phyloP scores from a whole-genome alignment of 2,329 filamentous ascomycete genomes.

The Stagonosporopsis vannaccii region DNA sequence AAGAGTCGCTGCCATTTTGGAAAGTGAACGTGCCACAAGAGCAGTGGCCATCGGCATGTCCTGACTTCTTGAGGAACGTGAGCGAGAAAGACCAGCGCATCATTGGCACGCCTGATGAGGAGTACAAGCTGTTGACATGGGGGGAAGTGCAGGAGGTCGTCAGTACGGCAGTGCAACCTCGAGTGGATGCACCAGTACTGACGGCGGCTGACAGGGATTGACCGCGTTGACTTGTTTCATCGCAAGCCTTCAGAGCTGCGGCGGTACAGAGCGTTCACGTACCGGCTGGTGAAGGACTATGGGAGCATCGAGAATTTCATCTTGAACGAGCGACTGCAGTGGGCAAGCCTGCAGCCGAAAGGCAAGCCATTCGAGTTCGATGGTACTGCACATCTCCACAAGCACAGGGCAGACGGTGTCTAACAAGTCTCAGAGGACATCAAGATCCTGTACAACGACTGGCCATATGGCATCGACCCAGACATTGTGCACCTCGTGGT shows the following conservation, averaged over 20 bases:
- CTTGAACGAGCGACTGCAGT: conserved; percentile 71
- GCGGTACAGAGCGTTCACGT: conserved; percentile 76
- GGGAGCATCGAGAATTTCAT: conserved; percentile 83
- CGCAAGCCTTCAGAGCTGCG: conserved; percentile 78
- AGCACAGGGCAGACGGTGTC: background rate
- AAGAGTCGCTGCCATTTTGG: conserved; percentile 71
- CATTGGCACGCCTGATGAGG: conserved; percentile 72
- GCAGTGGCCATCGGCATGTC: conserved; percentile 71
- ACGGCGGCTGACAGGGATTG: conserved; percentile 55
- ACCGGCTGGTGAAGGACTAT: conserved; percentile 68
- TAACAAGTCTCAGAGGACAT: conserved; percentile 61
- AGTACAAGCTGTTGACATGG: conserved; percentile 74
- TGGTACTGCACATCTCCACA: conserved; percentile 30
- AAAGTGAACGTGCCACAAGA: conserved; percentile 75
- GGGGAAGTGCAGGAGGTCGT: conserved; percentile 68
- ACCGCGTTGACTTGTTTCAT: conserved; percentile 78
- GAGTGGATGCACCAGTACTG: conserved; percentile 11
- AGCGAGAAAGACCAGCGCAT: conserved; percentile 73
- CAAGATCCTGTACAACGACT: conserved; percentile 87
- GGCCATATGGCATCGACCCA: conserved; percentile 86
- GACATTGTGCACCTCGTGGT: conserved; percentile 85
- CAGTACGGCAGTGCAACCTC: conserved; percentile 31
- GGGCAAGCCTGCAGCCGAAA: conserved; percentile 61
- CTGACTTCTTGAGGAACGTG: conserved; percentile 70
- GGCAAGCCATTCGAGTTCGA: conserved; percentile 54